Evolutionary conservation across 805 yeast species (phyloP).

Genomic region (Ogataea neopini): DNA sequence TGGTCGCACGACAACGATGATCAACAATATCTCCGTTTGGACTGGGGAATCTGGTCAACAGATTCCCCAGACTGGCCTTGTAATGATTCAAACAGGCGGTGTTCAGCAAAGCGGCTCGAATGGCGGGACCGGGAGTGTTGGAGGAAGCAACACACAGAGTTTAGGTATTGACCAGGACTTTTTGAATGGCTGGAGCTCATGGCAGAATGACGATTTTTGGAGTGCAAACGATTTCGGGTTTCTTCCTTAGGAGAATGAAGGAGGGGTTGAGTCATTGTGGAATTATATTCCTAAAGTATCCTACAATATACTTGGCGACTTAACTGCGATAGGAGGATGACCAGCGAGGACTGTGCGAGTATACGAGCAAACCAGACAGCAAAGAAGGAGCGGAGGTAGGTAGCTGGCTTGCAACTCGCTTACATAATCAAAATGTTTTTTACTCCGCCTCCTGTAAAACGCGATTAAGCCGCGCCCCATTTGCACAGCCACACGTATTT

Average conservation of each 20-base stretch:
- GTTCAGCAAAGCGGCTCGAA: not conserved
- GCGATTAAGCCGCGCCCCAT: not conserved
- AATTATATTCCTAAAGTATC: too few relatives aligned
- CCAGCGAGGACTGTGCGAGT: too few relatives aligned
- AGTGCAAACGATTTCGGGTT: constrained; percentile 51
- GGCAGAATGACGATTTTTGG: constrained; percentile 47
- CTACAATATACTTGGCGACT: too few relatives aligned
- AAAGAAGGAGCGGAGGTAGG: too few relatives aligned
- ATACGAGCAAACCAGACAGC: too few relatives aligned
- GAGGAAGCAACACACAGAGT: not conserved
- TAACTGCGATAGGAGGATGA: too few relatives aligned
- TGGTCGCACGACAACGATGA: constrained; percentile 59
- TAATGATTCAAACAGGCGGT: constrained; percentile 26
- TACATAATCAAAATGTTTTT: not conserved
- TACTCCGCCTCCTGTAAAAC: constrained; percentile 1
- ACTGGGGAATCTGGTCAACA: constrained; percentile 50
- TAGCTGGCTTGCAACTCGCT: too few relatives aligned
- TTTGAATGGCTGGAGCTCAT: constrained; percentile 24
- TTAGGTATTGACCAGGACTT: constrained; percentile 16
- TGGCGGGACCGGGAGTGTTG: not conserved
- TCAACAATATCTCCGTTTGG: constrained; percentile 61
- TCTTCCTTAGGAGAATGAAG: constrained; percentile 19
- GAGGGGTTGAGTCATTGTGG: too few relatives aligned
- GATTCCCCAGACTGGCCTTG: constrained; percentile 38
- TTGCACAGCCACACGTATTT: constrained; percentile 1